Base-by-base conservation (phyloP, 305 asterid species). In the Rubia peregrina region DNA sequence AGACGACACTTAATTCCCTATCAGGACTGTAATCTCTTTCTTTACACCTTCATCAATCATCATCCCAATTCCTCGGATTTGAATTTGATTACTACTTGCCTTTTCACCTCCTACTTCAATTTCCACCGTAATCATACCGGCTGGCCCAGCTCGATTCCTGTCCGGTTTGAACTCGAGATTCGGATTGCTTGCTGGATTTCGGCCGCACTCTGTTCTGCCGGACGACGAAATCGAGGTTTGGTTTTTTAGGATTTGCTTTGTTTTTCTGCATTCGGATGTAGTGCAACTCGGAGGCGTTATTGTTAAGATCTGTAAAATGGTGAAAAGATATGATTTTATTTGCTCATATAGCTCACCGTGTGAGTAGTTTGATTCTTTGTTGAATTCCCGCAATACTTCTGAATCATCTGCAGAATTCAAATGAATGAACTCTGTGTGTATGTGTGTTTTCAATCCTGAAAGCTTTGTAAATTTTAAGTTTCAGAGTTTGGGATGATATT, bases 401-500 rank as follows among this genome's bases (percentile, higher is more conserved):
- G 33, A 42, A 57, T 13, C n/a, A 16, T 62, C 12, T 62, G 40
- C 9, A 12, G 41, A 61, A 33, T 11, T 24, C 19, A 30, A 36
- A 4, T 60, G 40, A 22, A 59, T 59, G 9, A 59, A 24, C 38
- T 61, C 40, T 59, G 38, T 24, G 63, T 59, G 1, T 17, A 21
- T 38, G 10, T 3, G 40, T 70, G 17, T 12, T 48, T 48, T 12
- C n/a, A 48, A 48, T 48, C 21, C 7, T 70, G 13, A 38, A 44
- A 36, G 57, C 1, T 61, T 0, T 71, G 3, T 41, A 17, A 38
- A 13, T 44, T 68, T 16, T 62, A 14, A 51, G 55, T 36, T 66
- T 33, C 51, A 71, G 24, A 80, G 69, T 71, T 73, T 73, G 42
- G 69, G 74, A 63, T 59, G 64, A 22, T 33, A 24, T 67, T 56